Evolutionary conservation across 2,329 filamentous ascomycete genomes (phyloP).

Genomic region (Geosmithia morbida): DNA sequence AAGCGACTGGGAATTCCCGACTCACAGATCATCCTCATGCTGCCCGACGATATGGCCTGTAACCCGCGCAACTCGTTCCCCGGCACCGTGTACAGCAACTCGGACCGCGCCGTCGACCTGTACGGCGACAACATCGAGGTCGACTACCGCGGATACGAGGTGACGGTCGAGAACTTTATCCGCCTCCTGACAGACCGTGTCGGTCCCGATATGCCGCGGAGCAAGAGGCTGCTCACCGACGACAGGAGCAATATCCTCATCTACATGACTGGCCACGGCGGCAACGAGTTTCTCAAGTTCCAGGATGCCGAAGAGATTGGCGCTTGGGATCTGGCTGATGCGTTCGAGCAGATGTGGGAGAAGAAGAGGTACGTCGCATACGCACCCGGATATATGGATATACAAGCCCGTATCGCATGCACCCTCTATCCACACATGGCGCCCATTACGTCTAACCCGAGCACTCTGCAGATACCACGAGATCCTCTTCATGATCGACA

Average conservation of each 20-base stretch:
- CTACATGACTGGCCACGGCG: conserved; percentile 98
- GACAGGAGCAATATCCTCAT: conserved; percentile 94
- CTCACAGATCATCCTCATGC: conserved; percentile 98
- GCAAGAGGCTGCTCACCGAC: conserved; percentile 86
- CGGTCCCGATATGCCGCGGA: conserved; percentile 85
- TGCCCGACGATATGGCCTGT: conserved; percentile 99
- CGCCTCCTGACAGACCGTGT: conserved; percentile 86
- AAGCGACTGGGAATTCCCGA: conserved; percentile 96
- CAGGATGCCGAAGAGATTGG: conserved; percentile 97
- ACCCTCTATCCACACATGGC: too few relatives aligned
- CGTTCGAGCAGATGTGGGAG: conserved; percentile 99
- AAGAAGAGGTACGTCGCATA: conserved; percentile 64
- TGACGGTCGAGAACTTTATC: conserved; percentile 98
- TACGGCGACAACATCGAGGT: conserved; percentile 99
- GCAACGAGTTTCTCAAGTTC: conserved; percentile 96
- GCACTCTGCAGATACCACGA: conserved; percentile 68
- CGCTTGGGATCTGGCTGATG: conserved; percentile 88
- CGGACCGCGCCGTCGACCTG: conserved; percentile 84
- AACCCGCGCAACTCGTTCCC: conserved; percentile 97
- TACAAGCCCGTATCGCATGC: too few relatives aligned
- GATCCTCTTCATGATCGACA: conserved; percentile 99
- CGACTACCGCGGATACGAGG: conserved; percentile 94
- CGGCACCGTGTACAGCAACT: conserved; percentile 96
- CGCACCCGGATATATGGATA: conserved; percentile 1
- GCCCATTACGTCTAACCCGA: too few relatives aligned